Evolutionary conservation across 352 stramenopile genomes (phyloP).

Genomic region (Globisporangium orthogonon): DNA sequence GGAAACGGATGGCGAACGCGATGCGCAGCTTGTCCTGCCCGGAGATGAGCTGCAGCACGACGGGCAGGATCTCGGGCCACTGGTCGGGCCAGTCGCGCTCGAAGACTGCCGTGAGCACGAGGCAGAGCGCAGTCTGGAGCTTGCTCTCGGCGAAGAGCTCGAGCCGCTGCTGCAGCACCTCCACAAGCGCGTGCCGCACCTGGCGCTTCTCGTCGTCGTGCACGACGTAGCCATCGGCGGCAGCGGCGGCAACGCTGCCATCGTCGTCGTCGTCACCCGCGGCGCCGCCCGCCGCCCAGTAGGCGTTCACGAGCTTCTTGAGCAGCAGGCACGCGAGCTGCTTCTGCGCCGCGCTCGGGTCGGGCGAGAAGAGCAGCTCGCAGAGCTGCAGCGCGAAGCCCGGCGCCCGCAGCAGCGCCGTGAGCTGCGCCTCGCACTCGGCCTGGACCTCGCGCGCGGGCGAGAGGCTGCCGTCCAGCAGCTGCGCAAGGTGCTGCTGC

Average conservation of each 20-base stretch:
- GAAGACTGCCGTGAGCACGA: conserved; percentile 74
- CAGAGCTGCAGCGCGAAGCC: conserved; percentile 71
- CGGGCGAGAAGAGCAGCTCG: conserved; percentile 52
- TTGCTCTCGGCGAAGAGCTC: conserved; percentile 60
- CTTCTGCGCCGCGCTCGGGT: conserved; percentile 33
- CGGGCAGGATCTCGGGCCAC: conserved; percentile 68
- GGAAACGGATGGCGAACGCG: conserved; percentile 67
- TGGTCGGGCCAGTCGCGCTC: conserved; percentile 82
- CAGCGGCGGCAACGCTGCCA: background rate
- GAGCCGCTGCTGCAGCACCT: conserved; percentile 48
- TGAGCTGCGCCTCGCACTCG: conserved; percentile 63
- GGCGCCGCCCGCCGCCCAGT: conserved; percentile 34
- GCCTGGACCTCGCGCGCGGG: conserved; percentile 34
- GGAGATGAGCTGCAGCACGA: conserved; percentile 51
- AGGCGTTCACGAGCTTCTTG: conserved; percentile 64
- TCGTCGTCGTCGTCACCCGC: conserved; percentile 19
- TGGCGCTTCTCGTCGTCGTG: conserved; percentile 60
- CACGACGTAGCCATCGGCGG: conserved; percentile 33
- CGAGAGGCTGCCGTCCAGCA: conserved; percentile 53
- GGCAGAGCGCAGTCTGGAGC: conserved; percentile 72
- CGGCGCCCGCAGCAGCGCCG: conserved; percentile 37
- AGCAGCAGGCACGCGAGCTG: conserved; percentile 71
- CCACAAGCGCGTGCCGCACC: conserved; percentile 51
- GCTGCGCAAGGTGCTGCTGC: conserved; percentile 9
- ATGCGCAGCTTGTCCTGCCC: conserved; percentile 47